A percentile compares a stretch with the other conserved stretches of the same genome.
Conservation (phyloP, 176 grass and related monocot genomes). For the Musa beccarii region DNA sequence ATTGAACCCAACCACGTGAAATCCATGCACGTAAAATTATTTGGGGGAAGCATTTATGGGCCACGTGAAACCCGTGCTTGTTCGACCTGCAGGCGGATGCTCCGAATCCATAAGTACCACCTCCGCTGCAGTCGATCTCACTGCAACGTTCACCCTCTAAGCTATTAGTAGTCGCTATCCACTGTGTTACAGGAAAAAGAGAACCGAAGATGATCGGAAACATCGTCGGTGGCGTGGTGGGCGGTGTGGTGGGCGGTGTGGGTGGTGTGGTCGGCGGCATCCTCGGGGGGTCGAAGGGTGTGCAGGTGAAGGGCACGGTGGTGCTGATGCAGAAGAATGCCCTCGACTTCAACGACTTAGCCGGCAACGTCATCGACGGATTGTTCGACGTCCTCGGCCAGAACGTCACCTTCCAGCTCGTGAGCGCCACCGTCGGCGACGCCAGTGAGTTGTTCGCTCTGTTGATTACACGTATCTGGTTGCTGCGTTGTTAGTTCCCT, state of each 20-base stretch:
- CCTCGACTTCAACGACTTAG: slow-evolving; percentile 56
- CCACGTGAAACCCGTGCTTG: too few relatives aligned
- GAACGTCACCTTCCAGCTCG: slow-evolving; percentile 51
- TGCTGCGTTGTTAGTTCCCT: not conserved
- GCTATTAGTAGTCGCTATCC: too few relatives aligned
- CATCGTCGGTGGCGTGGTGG: not conserved
- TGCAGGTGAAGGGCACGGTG: slow-evolving; percentile 33
- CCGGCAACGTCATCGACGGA: slow-evolving; percentile 43
- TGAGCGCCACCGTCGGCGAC: slow-evolving; percentile 58
- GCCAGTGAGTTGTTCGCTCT: slow-evolving; percentile 16
- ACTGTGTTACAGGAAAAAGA: too few relatives aligned
- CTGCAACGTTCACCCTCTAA: too few relatives aligned
- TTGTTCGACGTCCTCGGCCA: slow-evolving; percentile 43
- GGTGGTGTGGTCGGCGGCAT: not conserved
- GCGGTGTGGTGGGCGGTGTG: not conserved
- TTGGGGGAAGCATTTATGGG: too few relatives aligned
- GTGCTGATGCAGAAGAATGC: slow-evolving; percentile 59
- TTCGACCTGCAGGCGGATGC: too few relatives aligned
- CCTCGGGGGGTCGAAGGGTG: not conserved
- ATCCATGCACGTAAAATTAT: too few relatives aligned
- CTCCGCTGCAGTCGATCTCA: too few relatives aligned
- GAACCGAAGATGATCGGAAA: not conserved
- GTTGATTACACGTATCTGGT: not conserved
- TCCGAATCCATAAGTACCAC: too few relatives aligned
- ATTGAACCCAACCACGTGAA: too few relatives aligned